Conservation (phyloP, 2,329 filamentous ascomycete species). For the Alternaria sp. region DNA sequence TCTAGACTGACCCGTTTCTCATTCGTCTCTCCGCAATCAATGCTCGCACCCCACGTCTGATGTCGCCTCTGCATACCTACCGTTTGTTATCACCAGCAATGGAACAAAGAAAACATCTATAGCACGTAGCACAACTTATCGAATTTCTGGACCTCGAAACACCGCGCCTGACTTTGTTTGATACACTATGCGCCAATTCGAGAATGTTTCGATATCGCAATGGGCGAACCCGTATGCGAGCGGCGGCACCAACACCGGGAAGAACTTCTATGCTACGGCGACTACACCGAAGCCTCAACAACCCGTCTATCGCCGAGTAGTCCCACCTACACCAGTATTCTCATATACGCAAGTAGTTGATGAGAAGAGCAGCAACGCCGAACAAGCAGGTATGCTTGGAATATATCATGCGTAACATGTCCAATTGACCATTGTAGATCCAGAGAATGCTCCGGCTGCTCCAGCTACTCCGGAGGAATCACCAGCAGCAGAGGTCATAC, state of each 20-base stretch:
- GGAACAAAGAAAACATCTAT: slow-evolving; percentile 36
- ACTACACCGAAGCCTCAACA: slow-evolving; percentile 22
- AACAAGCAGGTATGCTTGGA: slow-evolving; percentile 25
- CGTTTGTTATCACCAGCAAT: slow-evolving; percentile 39
- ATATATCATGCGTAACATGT: background rate
- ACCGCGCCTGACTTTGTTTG: slow-evolving; percentile 22
- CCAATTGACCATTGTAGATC: slow-evolving; percentile 29
- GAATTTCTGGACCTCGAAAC: slow-evolving; percentile 26
- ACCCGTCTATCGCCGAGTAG: slow-evolving; percentile 32
- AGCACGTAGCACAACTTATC: slow-evolving; percentile 41
- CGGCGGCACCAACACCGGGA: slow-evolving; percentile 19
- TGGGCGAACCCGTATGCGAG: slow-evolving; percentile 41
- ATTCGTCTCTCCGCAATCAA: slow-evolving; percentile 45
- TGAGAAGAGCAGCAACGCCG: slow-evolving; percentile 16
- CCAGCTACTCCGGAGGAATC: slow-evolving; percentile 25
- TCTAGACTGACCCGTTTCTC: slow-evolving; percentile 31
- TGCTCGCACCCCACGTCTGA: slow-evolving; percentile 44
- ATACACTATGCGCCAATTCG: slow-evolving; percentile 41
- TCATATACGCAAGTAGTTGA: slow-evolving; percentile 34
- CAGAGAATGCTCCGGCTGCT: slow-evolving; percentile 25
- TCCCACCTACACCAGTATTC: slow-evolving; percentile 27
- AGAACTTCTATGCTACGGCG: slow-evolving; percentile 22
- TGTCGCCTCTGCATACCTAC: slow-evolving; percentile 40
- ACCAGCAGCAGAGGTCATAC: slow-evolving; percentile 4
- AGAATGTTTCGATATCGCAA: slow-evolving; percentile 41